These are phyloP conservation scores for Themeda triandra DNA, from an alignment of 176 grass and related monocot genomes.

Conservation along the genomic window DNA sequence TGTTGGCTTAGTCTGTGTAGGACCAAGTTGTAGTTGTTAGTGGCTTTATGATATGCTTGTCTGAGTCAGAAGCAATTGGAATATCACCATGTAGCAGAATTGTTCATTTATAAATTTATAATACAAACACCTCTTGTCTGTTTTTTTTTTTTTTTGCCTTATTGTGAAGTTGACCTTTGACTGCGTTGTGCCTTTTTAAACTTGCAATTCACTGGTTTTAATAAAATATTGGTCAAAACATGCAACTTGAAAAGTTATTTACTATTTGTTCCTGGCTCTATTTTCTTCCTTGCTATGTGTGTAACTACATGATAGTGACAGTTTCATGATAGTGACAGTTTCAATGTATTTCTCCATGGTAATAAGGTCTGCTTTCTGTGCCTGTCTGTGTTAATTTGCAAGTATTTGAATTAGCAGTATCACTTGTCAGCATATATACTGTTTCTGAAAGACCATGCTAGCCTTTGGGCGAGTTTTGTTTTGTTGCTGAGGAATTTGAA, in stretches of 20 bases:
- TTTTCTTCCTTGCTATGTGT: background rate
- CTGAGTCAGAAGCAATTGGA: slow-evolving; percentile 5
- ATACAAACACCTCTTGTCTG: background rate
- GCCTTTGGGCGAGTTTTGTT: background rate
- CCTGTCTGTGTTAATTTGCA: too few species aligned
- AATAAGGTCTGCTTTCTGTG: background rate
- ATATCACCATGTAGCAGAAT: background rate
- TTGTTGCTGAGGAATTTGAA: background rate
- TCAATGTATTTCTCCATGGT: background rate
- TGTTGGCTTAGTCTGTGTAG: background rate
- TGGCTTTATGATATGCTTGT: slow-evolving; percentile 8
- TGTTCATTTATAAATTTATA: background rate
- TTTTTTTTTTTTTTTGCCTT: slow-evolving; percentile 22
- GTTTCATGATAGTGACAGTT: background rate
- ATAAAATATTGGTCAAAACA: background rate
- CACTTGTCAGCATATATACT: background rate
- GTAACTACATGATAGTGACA: background rate
- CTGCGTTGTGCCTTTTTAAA: background rate
- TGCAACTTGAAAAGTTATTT: background rate
- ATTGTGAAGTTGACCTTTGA: background rate
- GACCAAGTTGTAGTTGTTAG: background rate
- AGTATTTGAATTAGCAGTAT: background rate
- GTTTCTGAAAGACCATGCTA: background rate
- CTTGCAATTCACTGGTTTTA: background rate
- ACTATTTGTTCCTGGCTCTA: background rate